Percentiles rank a stretch among this genome's conserved stretches.
These are phyloP conservation scores for Corylus avellana DNA, from an alignment of 306 rosid species.

Conservation along the genomic window DNA sequence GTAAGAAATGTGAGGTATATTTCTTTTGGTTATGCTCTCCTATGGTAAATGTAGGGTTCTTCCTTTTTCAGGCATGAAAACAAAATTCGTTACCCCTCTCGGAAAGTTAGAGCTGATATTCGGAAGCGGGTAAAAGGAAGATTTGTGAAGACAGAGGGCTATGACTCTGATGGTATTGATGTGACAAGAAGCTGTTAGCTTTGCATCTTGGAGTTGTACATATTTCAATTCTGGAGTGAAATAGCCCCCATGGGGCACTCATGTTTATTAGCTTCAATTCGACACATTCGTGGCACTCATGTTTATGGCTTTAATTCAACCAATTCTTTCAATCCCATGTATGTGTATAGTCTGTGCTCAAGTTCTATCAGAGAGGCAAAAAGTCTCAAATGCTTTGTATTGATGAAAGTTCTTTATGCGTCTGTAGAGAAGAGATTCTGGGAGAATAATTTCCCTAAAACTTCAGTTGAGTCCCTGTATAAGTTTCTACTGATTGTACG, in stretches of 20 bases:
- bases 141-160: slow-evolving; percentile 42
- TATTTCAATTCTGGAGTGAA: slow-evolving; percentile 9
- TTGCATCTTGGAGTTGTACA: slow-evolving; percentile 22
- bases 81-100: slow-evolving; percentile 40
- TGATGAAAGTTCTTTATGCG: slow-evolving; percentile 7
- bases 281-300: slow-evolving; percentile 3
- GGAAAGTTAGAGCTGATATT: slow-evolving; percentile 42
- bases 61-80: slow-evolving; percentile 50
- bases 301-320: slow-evolving; percentile 24
- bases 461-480: slow-evolving; percentile 3
- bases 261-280: slow-evolving; percentile 5
- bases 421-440: not conserved
- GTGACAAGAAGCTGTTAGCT: slow-evolving; percentile 33
- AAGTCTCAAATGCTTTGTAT: slow-evolving; percentile 12
- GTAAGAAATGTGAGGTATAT: not conserved
- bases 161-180: slow-evolving; percentile 17
- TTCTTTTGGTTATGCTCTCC: slow-evolving; percentile 9
- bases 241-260: not conserved
- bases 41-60: slow-evolving; percentile 20
- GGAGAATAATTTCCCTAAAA: not conserved
- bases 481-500: slow-evolving; percentile 8
- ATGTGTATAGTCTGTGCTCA: slow-evolving; percentile 6
- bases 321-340: slow-evolving; percentile 26
- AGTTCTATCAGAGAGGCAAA: slow-evolving; percentile 13
- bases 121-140: slow-evolving; percentile 48